phyloP scores from a whole-genome alignment of 1,284 basidiomycete genomes.

The Boletus sp. region DNA sequence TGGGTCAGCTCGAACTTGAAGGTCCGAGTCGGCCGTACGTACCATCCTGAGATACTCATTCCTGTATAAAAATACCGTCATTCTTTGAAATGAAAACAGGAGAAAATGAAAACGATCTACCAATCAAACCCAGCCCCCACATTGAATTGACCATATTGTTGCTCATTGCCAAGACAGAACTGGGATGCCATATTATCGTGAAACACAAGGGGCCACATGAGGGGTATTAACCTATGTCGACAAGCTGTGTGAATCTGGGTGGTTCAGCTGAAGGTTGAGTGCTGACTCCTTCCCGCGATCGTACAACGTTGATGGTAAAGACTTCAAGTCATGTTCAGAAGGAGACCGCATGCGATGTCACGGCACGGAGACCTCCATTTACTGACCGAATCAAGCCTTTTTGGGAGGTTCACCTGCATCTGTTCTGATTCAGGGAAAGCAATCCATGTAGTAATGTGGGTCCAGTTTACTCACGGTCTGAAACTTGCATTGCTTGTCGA shows the following conservation, averaged over 20 bases:
- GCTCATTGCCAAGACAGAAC: background rate
- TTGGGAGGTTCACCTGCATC: too few species aligned
- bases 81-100: background rate
- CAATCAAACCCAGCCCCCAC: slow-evolving; percentile 18
- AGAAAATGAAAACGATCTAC: slow-evolving; percentile 2
- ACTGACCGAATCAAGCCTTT: too few species aligned
- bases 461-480: too few species aligned
- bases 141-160: slow-evolving; percentile 1
- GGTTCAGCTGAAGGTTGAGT: too few species aligned
- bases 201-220: background rate
- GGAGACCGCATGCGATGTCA: too few species aligned
- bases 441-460: too few species aligned
- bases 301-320: too few species aligned
- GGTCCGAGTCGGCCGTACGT: background rate
- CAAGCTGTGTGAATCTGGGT: background rate
- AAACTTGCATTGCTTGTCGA: too few species aligned
- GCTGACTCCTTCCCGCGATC: too few species aligned
- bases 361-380: too few species aligned
- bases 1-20: background rate
- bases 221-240: background rate
- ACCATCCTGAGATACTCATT: slow-evolving; percentile 5
- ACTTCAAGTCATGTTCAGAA: too few species aligned
- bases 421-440: too few species aligned
- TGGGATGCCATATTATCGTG: background rate
- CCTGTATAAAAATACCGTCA: slow-evolving; percentile 6